These are phyloP conservation scores for Trebouxia sp. DNA, from an alignment of 139 green algal species.

Conservation along the genomic window DNA sequence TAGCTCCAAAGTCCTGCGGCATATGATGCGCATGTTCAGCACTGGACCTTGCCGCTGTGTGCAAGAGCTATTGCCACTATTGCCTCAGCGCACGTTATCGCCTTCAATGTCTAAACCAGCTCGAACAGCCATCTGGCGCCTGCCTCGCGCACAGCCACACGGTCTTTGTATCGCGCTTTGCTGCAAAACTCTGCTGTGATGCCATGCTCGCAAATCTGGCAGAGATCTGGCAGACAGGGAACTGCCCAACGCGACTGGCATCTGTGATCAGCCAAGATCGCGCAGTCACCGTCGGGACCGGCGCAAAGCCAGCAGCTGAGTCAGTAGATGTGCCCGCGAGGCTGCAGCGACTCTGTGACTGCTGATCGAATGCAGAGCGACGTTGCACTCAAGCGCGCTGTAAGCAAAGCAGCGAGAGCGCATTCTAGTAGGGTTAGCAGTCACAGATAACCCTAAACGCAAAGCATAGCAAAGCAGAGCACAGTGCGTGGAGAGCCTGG, in stretches of 20 bases:
- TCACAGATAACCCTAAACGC: not conserved
- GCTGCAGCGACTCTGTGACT: too few species aligned
- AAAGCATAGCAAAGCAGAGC: not conserved
- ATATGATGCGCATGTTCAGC: too few species aligned
- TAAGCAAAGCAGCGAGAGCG: too few species aligned
- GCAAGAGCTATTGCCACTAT: too few species aligned
- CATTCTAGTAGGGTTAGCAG: not conserved
- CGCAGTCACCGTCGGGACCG: too few species aligned
- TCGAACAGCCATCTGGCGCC: not conserved
- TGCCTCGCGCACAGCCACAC: not conserved
- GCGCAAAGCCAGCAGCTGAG: too few species aligned
- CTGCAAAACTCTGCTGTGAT: not conserved
- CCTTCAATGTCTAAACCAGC: not conserved
- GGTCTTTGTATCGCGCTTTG: not conserved
- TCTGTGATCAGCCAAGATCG: constrained; percentile 18
- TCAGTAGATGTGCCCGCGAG: too few species aligned
- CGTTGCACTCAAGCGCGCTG: too few species aligned
- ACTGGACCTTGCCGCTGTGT: too few species aligned
- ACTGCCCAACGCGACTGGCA: not conserved
- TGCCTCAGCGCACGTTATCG: not conserved
- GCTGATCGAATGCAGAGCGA: too few species aligned
- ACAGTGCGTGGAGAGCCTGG: too few species aligned
- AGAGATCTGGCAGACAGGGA: not conserved
- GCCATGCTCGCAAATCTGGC: not conserved
- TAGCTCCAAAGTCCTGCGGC: constrained; percentile 81